Evolutionary conservation across 306 rosid genomes (phyloP).

Genomic region (Fagus crenata): DNA sequence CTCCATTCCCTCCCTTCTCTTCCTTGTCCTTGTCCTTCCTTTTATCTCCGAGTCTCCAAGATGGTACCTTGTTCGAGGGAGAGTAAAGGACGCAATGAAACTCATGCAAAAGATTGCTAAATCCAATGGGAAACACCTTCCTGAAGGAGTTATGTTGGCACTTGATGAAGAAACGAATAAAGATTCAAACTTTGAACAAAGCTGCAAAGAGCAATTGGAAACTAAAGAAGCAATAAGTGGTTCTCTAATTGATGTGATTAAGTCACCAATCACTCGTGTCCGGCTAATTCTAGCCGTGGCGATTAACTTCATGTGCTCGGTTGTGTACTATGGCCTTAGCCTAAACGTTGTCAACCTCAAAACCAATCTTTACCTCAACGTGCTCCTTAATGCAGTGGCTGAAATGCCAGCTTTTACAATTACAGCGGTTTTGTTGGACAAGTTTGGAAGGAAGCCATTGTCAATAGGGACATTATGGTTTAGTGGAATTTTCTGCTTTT

Average conservation of each 20-base stretch:
- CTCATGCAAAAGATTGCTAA: conserved; percentile 68
- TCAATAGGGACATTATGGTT: conserved; percentile 76
- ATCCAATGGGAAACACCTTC: conserved; percentile 57
- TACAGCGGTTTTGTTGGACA: conserved; percentile 66
- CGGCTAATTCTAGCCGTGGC: conserved; percentile 61
- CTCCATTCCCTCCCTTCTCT: conserved; percentile 74
- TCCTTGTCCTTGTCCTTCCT: conserved; percentile 54
- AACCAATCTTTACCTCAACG: conserved; percentile 69
- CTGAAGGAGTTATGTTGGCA: conserved; percentile 42
- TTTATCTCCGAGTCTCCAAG: conserved; percentile 87
- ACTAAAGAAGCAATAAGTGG: conserved; percentile 47
- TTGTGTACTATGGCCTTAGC: conserved; percentile 85
- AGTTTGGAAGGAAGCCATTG: conserved; percentile 63
- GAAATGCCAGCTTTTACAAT: conserved; percentile 84
- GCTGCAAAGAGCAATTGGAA: conserved; percentile 1
- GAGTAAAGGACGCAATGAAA: conserved; percentile 51
- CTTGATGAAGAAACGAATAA: conserved; percentile 56
- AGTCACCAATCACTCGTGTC: conserved; percentile 51
- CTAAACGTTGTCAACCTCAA: conserved; percentile 66
- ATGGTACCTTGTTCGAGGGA: conserved; percentile 85
- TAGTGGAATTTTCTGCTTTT: conserved; percentile 69
- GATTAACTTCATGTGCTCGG: conserved; percentile 59
- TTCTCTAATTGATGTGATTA: conserved; percentile 62
- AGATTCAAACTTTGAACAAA: neutral
- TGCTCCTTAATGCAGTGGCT: conserved; percentile 69